Evolutionary conservation across 1,284 basidiomycete genomes (phyloP).

Genomic region (Uromyces viciae-fabae): DNA sequence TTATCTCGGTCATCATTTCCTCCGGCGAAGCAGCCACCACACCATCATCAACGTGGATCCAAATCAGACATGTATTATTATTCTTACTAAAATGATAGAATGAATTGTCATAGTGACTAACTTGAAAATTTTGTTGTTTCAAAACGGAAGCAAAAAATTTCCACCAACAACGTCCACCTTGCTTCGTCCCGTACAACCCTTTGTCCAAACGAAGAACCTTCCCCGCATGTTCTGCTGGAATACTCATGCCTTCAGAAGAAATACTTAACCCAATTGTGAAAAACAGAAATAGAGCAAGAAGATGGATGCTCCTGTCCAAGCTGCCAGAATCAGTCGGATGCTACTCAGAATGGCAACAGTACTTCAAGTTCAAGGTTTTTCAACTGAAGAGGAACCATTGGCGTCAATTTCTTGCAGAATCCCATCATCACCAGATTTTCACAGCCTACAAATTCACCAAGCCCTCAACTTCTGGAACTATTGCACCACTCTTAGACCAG

Average conservation of each 20-base stretch:
- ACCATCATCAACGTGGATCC: slow-evolving; percentile 24
- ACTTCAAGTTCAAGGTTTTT: background rate
- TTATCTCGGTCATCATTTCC: background rate
- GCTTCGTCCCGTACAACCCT: slow-evolving; percentile 30
- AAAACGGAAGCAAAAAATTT: background rate
- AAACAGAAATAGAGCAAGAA: background rate
- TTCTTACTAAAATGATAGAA: background rate
- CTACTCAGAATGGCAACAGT: background rate
- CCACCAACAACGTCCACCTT: slow-evolving; percentile 31
- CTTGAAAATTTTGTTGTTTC: background rate
- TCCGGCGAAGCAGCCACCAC: background rate
- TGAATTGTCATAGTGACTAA: slow-evolving; percentile 1
- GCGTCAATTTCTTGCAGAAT: slow-evolving; percentile 10
- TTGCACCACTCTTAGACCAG: background rate
- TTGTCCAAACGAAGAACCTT: background rate
- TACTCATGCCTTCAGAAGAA: background rate
- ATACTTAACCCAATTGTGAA: background rate
- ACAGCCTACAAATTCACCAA: slow-evolving; percentile 2
- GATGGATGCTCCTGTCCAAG: background rate
- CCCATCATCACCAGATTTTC: background rate
- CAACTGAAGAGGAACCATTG: slow-evolving; percentile 23
- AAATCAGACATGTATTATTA: background rate
- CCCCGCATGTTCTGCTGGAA: background rate
- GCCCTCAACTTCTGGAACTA: background rate
- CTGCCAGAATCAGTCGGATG: background rate